Conservation (phyloP, 1,139 yeast genomes). For the Wickerhamomyces sp. region DNA sequence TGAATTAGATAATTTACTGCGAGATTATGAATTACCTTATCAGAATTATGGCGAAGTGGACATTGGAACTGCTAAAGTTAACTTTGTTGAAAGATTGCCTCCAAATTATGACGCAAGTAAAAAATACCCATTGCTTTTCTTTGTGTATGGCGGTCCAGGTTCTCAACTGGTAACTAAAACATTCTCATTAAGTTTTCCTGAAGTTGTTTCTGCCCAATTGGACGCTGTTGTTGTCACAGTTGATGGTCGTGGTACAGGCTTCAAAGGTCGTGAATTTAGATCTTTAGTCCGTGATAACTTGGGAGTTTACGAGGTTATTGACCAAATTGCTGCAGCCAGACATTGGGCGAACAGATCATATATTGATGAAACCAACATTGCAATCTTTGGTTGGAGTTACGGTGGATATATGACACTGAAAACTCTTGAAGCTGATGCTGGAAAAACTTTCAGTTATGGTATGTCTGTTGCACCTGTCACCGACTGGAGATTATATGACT, state of each 20-base stretch:
- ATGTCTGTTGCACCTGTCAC: constrained; percentile 82
- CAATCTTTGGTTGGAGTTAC: constrained; percentile 84
- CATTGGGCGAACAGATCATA: constrained; percentile 50
- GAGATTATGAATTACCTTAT: constrained; percentile 45
- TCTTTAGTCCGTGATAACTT: constrained; percentile 60
- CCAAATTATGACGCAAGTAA: constrained; percentile 48
- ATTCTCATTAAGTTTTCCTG: constrained; percentile 54
- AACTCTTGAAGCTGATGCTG: constrained; percentile 62
- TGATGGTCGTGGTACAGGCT: constrained; percentile 83
- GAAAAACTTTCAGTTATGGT: constrained; percentile 61
- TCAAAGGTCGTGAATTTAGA: constrained; percentile 55
- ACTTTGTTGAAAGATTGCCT: constrained; percentile 62
- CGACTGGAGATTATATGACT: constrained; percentile 70
- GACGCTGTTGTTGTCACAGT: constrained; percentile 74
- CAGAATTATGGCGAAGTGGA: constrained; percentile 43
- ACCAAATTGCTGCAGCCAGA: constrained; percentile 67
- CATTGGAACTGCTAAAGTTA: constrained; percentile 43
- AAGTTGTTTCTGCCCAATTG: constrained; percentile 63
- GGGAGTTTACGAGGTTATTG: constrained; percentile 65
- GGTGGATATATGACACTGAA: constrained; percentile 78
- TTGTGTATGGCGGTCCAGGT: constrained; percentile 81
- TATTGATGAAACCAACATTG: constrained; percentile 55
- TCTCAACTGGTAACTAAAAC: constrained; percentile 60
- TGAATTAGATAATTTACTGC: constrained; percentile 34
- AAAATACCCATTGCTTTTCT: constrained; percentile 65